Conservation (phyloP, 2,329 filamentous ascomycete species). For the Penicillium hesseltinei region DNA sequence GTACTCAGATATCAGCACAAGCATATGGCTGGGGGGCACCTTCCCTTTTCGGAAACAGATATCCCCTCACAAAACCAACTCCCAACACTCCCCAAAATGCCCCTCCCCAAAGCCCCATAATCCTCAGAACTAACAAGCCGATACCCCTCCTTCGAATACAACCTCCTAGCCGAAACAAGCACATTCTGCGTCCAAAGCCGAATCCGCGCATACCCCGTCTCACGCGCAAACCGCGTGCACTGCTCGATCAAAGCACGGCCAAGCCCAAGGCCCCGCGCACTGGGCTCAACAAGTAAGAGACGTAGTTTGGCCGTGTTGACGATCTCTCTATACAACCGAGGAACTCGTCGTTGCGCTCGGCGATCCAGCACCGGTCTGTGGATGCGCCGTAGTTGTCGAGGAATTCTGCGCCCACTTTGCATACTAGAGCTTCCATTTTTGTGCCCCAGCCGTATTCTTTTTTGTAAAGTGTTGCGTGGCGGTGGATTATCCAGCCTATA, state of each 20-base stretch:
- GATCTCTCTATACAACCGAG: slow-evolving; percentile 14
- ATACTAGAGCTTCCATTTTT: slow-evolving; percentile 15
- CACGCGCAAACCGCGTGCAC: slow-evolving; percentile 19
- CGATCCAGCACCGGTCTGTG: slow-evolving; percentile 22
- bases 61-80: slow-evolving; percentile 7
- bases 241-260: slow-evolving; percentile 14
- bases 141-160: slow-evolving; percentile 23
- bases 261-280: slow-evolving; percentile 16
- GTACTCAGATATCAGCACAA: neutral
- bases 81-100: slow-evolving; percentile 20
- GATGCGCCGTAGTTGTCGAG: slow-evolving; percentile 14
- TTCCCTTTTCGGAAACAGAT: neutral
- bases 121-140: slow-evolving; percentile 15
- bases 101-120: slow-evolving; percentile 13
- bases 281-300: neutral
- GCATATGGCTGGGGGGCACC: neutral
- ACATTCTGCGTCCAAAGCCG: slow-evolving; percentile 21
- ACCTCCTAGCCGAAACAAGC: slow-evolving; percentile 13
- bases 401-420: slow-evolving; percentile 18
- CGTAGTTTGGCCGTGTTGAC: neutral
- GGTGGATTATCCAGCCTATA: slow-evolving; percentile 19
- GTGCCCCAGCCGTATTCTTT: slow-evolving; percentile 17
- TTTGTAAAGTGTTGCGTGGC: slow-evolving; percentile 19
- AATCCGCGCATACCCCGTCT: slow-evolving; percentile 15
- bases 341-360: slow-evolving; percentile 12